Percentiles rank a stretch among this genome's conserved stretches.
These are phyloP conservation scores for Lanmaoa rubissima DNA, from an alignment of 768 basidiomycete genomes.

Conservation along the genomic window DNA sequence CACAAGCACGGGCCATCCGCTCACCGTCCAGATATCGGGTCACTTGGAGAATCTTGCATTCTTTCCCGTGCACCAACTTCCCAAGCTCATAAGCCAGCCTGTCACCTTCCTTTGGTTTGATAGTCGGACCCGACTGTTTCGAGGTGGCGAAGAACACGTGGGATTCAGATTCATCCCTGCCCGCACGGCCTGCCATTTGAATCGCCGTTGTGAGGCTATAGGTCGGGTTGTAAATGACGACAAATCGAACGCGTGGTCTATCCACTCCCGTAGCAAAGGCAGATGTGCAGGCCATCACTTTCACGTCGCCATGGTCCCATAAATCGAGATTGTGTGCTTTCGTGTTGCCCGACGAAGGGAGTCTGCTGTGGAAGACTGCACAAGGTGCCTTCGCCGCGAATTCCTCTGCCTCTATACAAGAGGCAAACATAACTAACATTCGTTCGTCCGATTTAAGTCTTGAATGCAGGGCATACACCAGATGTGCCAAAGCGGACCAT, in stretches of 20 bases:
- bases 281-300: slow-evolving; percentile 8
- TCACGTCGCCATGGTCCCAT: not conserved
- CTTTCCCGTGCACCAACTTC: not conserved
- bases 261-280: slow-evolving; percentile 7
- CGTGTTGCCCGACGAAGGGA: not conserved
- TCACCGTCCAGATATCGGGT: not conserved
- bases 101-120: not conserved
- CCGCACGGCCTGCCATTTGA: too few relatives aligned
- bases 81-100: not conserved
- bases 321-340: not conserved
- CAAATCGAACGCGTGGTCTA: not conserved
- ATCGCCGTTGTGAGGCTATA: not conserved
- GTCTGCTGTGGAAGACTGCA: too few relatives aligned
- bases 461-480: not conserved
- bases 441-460: not conserved
- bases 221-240: not conserved
- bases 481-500: not conserved
- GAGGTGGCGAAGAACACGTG: slow-evolving; percentile 4
- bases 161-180: slow-evolving; percentile 3
- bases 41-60: not conserved
- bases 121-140: not conserved
- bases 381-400: not conserved
- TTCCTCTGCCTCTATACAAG: not conserved
- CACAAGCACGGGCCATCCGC: not conserved
- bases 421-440: slow-evolving; percentile 1